Base-by-base conservation (phyloP, 495 filamentous ascomycete genomes). In the Penicillium subrubescens region DNA sequence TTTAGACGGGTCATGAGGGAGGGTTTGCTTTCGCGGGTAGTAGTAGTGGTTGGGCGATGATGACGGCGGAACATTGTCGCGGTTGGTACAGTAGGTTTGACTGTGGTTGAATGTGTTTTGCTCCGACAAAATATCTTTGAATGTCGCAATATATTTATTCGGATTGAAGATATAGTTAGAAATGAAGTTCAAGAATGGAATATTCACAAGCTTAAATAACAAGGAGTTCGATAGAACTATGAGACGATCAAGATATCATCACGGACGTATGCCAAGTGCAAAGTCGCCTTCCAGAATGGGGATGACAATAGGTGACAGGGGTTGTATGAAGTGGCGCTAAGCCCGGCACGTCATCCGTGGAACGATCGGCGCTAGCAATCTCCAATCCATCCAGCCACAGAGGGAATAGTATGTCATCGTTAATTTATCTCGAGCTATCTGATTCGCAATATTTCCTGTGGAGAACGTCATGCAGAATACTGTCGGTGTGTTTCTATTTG, bases 21-120 rank as follows among this genome's bases (percentile, higher is more conserved):
- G 65, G 88, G 71, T 86, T 90, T 73, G 80, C 82, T 64, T 71
- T 84, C 34, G 54, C 74, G 55, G 75, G 73, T 75, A 21, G 70
- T 73, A 35, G 65, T 70, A n/a, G 62, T 70, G 33, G 68, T 61
- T 23, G 67, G 73, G 51, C 68, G 62, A 59, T 58, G 56, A 31
- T 67, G 60, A 46, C 68, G 73, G 31, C 68, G 66, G 53, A 75
- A 73, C 73, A 75, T 75, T 60, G 53, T 75, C 59, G 53, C 8
- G 12, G 29, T 41, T 14, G 72, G 27, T n/a, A n/a, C n/a, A n/a
- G n/a, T 3, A 35, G 2, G 21, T 23, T 50, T 46, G 34, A n/a
- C n/a, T n/a, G n/a, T n/a, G n/a, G n/a, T n/a, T n/a, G n/a, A n/a
- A n/a, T n/a, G n/a, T n/a, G 19, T 23, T n/a, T 33, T 6, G 8